These are phyloP conservation scores for Paramecium bursaria DNA, from an alignment of 73 alveolate genomes.

Conservation along the genomic window DNA sequence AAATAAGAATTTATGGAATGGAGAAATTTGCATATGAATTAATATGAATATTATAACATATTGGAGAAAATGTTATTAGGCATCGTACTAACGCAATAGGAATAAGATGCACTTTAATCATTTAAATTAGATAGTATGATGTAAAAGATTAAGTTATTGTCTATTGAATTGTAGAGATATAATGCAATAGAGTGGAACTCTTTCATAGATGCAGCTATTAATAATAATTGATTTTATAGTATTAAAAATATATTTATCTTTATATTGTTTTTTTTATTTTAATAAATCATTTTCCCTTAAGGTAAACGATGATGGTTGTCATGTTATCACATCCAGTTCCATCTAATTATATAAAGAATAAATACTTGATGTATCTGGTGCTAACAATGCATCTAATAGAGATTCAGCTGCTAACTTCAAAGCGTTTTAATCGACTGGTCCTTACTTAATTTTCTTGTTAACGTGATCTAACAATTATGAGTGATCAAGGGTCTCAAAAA, in stretches of 20 bases:
- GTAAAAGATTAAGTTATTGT: conserved; percentile 71
- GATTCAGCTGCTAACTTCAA: conserved; percentile 45
- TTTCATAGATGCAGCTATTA: conserved; percentile 78
- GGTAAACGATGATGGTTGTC: conserved; percentile 60
- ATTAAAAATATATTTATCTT: conserved; percentile 23
- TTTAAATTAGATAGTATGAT: conserved; percentile 63
- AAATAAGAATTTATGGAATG: conserved; percentile 63
- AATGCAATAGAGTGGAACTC: conserved; percentile 85
- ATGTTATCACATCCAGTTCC: conserved; percentile 72
- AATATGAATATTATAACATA: conserved; percentile 70
- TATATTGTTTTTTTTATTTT: not conserved
- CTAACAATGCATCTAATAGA: conserved; percentile 60
- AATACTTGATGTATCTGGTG: conserved; percentile 50
- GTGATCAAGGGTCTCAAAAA: conserved; percentile 65
- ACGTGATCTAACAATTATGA: conserved; percentile 42
- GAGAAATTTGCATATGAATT: conserved; percentile 63
- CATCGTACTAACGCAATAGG: conserved; percentile 21
- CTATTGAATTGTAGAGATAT: conserved; percentile 79
- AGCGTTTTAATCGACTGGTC: not conserved
- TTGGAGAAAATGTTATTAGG: conserved; percentile 68
- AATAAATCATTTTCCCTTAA: conserved; percentile 53
- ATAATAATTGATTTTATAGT: conserved; percentile 56
- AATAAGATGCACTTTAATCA: conserved; percentile 11
- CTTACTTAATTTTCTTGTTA: not conserved
- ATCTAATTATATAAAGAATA: not conserved